Conservation (phyloP, 106 monocot species). For the Hemerocallis citrina region DNA sequence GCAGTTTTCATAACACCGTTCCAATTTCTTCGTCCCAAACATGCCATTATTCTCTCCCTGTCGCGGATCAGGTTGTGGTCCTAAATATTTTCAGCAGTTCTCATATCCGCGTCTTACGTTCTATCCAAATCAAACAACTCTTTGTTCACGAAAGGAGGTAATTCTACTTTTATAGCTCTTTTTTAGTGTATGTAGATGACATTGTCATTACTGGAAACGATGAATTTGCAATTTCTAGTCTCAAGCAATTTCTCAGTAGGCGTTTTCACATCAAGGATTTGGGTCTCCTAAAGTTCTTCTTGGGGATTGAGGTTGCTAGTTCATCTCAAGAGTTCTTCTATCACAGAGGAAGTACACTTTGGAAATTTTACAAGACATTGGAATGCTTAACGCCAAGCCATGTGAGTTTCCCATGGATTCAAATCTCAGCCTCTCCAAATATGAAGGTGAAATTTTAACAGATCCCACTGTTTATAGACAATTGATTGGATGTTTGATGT, state of each 20-base stretch:
- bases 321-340: background rate
- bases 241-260: background rate
- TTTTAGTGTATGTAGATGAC: background rate
- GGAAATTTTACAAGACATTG: background rate
- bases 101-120: too few species aligned
- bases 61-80: too few species aligned
- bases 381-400: background rate
- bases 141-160: background rate
- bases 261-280: background rate
- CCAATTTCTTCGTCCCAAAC: too few species aligned
- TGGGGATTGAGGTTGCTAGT: background rate
- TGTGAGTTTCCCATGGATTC: background rate
- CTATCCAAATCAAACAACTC: too few species aligned
- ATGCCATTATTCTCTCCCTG: too few species aligned
- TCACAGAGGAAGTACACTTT: background rate
- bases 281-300: background rate
- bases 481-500: background rate
- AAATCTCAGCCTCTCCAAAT: background rate
- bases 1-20: too few species aligned
- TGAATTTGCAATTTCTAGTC: background rate
- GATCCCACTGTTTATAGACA: background rate
- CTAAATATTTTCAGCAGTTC: too few species aligned
- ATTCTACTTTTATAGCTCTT: background rate
- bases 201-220: background rate
- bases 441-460: background rate